These are phyloP conservation scores for Puccinia polysora DNA, from an alignment of 1,284 basidiomycete species.

Conservation along the genomic window DNA sequence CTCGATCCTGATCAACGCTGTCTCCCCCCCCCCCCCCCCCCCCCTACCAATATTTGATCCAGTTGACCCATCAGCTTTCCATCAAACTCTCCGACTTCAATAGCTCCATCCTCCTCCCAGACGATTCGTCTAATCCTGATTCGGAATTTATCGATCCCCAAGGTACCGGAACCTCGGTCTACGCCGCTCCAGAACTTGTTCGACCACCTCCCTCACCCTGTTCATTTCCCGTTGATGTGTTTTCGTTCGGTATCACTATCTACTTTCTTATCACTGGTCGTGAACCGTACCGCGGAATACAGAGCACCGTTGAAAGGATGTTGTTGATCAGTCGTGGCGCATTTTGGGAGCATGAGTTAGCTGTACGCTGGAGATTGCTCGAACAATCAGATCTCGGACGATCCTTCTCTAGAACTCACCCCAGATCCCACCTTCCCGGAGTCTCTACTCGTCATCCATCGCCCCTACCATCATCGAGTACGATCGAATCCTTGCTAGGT, in stretches of 20 bases:
- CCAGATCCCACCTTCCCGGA: background rate
- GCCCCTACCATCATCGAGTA: background rate
- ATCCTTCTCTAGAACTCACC: background rate
- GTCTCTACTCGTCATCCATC: background rate
- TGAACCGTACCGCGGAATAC: conserved; percentile 55
- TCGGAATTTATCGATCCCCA: conserved; percentile 52
- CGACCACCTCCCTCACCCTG: conserved; percentile 53
- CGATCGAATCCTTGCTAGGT: background rate
- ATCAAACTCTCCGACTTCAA: conserved; percentile 52
- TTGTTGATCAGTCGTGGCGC: conserved; percentile 55
- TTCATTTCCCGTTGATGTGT: conserved; percentile 57
- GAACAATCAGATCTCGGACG: conserved; percentile 16
- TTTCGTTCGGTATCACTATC: conserved; percentile 57
- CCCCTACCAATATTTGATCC: background rate
- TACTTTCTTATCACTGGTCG: conserved; percentile 55
- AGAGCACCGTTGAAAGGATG: conserved; percentile 54
- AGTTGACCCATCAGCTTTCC: conserved; percentile 25
- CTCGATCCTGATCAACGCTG: no score
- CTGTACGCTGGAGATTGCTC: conserved; percentile 51
- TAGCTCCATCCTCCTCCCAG: conserved; percentile 53
- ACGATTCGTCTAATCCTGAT: background rate
- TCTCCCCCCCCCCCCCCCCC: background rate
- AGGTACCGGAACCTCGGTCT: conserved; percentile 57
- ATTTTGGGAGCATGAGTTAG: conserved; percentile 56
- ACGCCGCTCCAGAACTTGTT: conserved; percentile 57